Evolutionary conservation across 2,329 filamentous ascomycete genomes (phyloP).

Genomic region (Trichoderma atroviride): DNA sequence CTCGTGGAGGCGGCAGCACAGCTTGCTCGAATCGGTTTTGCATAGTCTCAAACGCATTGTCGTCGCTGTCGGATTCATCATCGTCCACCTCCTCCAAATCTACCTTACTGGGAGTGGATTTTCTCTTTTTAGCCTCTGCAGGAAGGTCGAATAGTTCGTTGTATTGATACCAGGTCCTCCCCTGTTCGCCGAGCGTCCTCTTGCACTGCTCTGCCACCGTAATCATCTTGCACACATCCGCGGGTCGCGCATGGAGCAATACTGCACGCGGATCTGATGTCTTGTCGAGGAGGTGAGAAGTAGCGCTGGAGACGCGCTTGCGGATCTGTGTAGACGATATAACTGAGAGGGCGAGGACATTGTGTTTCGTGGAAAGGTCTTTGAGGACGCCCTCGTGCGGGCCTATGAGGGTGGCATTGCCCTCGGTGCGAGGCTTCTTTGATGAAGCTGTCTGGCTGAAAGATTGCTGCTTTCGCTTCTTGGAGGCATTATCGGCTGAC

Average conservation of each 20-base stretch:
- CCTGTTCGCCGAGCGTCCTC: slow-evolving; percentile 52
- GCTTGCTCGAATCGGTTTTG: slow-evolving; percentile 59
- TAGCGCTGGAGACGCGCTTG: slow-evolving; percentile 52
- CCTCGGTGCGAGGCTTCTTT: slow-evolving; percentile 26
- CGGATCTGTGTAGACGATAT: slow-evolving; percentile 63
- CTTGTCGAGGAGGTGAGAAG: slow-evolving; percentile 47
- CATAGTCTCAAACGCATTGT: slow-evolving; percentile 60
- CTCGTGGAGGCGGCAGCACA: slow-evolving; percentile 49
- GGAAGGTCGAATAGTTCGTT: slow-evolving; percentile 57
- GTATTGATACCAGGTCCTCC: slow-evolving; percentile 58
- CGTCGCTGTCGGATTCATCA: slow-evolving; percentile 36
- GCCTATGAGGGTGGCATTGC: slow-evolving; percentile 34
- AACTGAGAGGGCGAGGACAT: slow-evolving; percentile 56
- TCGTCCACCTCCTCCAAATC: slow-evolving; percentile 44
- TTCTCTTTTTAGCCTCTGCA: slow-evolving; percentile 32
- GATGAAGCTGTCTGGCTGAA: background rate
- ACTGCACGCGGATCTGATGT: slow-evolving; percentile 40
- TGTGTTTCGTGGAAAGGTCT: slow-evolving; percentile 50
- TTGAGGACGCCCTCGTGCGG: slow-evolving; percentile 49
- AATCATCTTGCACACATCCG: slow-evolving; percentile 65
- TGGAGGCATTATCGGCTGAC: slow-evolving; percentile 21
- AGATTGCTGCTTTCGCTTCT: slow-evolving; percentile 27
- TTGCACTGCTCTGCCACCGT: slow-evolving; percentile 69
- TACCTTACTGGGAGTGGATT: slow-evolving; percentile 46
- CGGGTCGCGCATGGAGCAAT: slow-evolving; percentile 55